Evolutionary conservation across 2,329 filamentous ascomycete genomes (phyloP), one percentile per base, ranked within the genome.

Genomic region (Geosmithia flava): DNA sequence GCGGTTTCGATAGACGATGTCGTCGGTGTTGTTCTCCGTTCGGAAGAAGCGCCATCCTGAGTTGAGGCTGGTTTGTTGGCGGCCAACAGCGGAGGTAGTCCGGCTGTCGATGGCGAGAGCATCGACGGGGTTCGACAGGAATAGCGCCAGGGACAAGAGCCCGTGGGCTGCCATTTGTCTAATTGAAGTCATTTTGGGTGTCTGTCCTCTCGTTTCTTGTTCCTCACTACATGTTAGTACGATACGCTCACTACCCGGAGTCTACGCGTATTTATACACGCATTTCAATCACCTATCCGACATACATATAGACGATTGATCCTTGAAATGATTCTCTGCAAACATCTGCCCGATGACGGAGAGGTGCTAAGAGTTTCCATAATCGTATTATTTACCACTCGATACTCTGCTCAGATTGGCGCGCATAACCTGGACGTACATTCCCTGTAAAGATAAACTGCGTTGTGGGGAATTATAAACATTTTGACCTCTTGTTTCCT

Each of bases 21-120:
- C 53, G 50, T 70, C 67, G 1, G 64, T 58, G 48, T 64, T 68
- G 3, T 53, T 54, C 23, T 57, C 59, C n/a, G 59, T 62, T 19
- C 65, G 65, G 30, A 54, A 54, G 50, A 69, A 69, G 7, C 57
- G 56, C 67, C 66, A 69, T 15, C 53, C 61, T 4, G 52, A 53
- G 45, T 66, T 66, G 40, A 68, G 52, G 44, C 57, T 64, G n/a
- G 58, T 52, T 20, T 61, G 61, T 45, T 63, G 49, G 23, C 54
- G 54, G n/a, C 11, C 20, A 29, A 17, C 19, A n/a, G 45, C 16
- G 7, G 43, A n/a, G 2, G 7, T 5, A 7, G 43, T 4, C 3
- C 7, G 8, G 4, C 7, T 17, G 19, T 44, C 43, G 15, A 44
- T 19, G n/a, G 40, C 20, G 19, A 42, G 40, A 7, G 40, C 40